These are phyloP conservation scores for Niveomyces coronatus DNA, from an alignment of 2,329 filamentous ascomycete genomes.

Conservation along the genomic window DNA sequence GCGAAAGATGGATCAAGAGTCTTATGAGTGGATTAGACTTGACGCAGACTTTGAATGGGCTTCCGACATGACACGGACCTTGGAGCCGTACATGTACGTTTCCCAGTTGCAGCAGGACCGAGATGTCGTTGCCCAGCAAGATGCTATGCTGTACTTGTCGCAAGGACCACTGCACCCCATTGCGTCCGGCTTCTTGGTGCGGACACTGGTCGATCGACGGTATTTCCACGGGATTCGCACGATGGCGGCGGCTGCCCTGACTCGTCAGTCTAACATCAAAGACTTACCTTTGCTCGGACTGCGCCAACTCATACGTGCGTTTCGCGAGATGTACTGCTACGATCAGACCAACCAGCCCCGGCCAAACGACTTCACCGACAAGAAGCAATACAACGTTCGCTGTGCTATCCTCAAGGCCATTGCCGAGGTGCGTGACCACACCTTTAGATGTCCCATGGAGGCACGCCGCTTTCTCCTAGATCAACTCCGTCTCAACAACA, in stretches of 20 bases:
- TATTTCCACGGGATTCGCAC: slow-evolving; percentile 91
- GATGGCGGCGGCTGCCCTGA: slow-evolving; percentile 70
- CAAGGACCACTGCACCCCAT: slow-evolving; percentile 61
- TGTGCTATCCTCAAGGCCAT: slow-evolving; percentile 75
- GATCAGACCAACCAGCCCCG: slow-evolving; percentile 67
- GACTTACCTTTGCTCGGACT: slow-evolving; percentile 65
- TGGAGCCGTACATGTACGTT: slow-evolving; percentile 95
- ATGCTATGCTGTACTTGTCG: slow-evolving; percentile 66
- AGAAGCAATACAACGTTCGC: slow-evolving; percentile 75
- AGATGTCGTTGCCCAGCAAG: slow-evolving; percentile 82
- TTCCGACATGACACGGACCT: slow-evolving; percentile 67
- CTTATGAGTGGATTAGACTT: slow-evolving; percentile 96
- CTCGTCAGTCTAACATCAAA: slow-evolving; percentile 60
- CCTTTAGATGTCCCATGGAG: slow-evolving; percentile 64
- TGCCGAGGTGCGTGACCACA: slow-evolving; percentile 62
- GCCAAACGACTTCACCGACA: slow-evolving; percentile 86
- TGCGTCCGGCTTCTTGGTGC: slow-evolving; percentile 77
- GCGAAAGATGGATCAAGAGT: slow-evolving; percentile 85
- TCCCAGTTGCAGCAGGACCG: slow-evolving; percentile 95
- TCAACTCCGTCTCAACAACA: slow-evolving; percentile 88
- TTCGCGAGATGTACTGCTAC: slow-evolving; percentile 80
- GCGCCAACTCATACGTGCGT: slow-evolving; percentile 75
- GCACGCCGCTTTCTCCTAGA: slow-evolving; percentile 81
- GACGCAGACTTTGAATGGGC: slow-evolving; percentile 99
- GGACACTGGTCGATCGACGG: slow-evolving; percentile 80